Conservation (phyloP, 2,329 filamentous ascomycete species). For the Fusarium falciforme region DNA sequence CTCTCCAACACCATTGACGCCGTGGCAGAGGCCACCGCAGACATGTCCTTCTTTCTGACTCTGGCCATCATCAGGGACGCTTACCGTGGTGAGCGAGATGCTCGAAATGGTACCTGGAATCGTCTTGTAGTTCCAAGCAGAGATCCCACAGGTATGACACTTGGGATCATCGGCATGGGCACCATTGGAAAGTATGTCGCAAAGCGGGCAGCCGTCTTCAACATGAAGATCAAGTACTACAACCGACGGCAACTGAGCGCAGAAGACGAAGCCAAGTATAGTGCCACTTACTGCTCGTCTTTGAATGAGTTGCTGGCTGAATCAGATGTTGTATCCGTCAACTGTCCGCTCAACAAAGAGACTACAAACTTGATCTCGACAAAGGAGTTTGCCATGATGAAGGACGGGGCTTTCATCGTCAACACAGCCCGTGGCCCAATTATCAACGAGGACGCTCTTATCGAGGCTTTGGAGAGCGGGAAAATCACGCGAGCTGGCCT, state of each 20-base stretch:
- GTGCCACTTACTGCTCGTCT: constrained; percentile 50
- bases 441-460: constrained; percentile 60
- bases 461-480: constrained; percentile 58
- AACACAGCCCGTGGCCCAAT: constrained; percentile 64
- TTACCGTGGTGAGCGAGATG: constrained; percentile 51
- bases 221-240: constrained; percentile 57
- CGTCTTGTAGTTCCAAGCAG: constrained; percentile 47
- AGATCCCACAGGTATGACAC: constrained; percentile 56
- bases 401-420: constrained; percentile 58
- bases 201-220: constrained; percentile 53
- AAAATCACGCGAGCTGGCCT: constrained; percentile 60
- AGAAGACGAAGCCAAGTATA: constrained; percentile 49
- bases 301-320: constrained; percentile 53
- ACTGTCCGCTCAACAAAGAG: constrained; percentile 53
- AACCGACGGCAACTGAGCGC: constrained; percentile 52
- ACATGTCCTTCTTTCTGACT: constrained; percentile 56
- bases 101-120: constrained; percentile 54
- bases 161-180: constrained; percentile 63
- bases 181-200: constrained; percentile 59
- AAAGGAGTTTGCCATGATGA: constrained; percentile 58
- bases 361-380: constrained; percentile 55
- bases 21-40: constrained; percentile 63
- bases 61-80: constrained; percentile 58
- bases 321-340: constrained; percentile 56
- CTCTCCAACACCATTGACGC: constrained; percentile 67